These are phyloP conservation scores for Heracleum sosnowskyi DNA, from an alignment of 129 eudicot genomes.

Conservation along the genomic window DNA sequence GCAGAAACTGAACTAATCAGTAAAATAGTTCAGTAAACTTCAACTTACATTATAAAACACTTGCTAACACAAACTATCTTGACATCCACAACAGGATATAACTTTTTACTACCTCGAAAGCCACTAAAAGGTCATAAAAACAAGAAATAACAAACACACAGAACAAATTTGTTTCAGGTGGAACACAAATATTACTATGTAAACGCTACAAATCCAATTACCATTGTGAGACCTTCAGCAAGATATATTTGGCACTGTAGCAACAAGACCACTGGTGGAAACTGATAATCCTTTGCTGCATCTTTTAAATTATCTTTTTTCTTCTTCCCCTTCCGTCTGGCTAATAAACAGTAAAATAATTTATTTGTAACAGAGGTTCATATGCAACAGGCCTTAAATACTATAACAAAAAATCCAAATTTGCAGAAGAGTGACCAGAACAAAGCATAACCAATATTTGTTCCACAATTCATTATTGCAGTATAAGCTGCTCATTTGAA, in stretches of 20 bases:
- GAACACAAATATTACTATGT: background rate
- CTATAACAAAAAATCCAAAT: background rate
- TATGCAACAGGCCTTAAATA: background rate
- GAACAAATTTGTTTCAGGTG: background rate
- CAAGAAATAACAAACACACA: background rate
- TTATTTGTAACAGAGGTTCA: background rate
- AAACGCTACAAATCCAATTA: constrained; percentile 21
- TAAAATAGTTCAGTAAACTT: background rate
- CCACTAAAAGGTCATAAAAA: background rate
- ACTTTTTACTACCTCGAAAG: background rate
- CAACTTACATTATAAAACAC: background rate
- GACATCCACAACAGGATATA: constrained; percentile 1
- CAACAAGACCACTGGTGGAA: constrained; percentile 70
- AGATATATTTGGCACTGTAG: constrained; percentile 85
- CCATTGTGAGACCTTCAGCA: constrained; percentile 91
- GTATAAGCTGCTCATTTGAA: background rate
- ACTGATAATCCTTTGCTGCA: constrained; percentile 42
- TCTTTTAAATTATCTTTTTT: constrained; percentile 64
- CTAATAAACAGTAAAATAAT: constrained; percentile 27
- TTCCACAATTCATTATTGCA: too few relatives aligned
- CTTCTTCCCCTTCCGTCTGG: constrained; percentile 76
- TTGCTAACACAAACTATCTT: background rate
- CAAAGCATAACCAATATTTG: too few relatives aligned
- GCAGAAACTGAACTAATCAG: constrained; percentile 8
- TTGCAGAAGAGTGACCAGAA: too few relatives aligned